Conservation (phyloP, 1,139 yeast species). For the Yamadazyma buinensis region DNA sequence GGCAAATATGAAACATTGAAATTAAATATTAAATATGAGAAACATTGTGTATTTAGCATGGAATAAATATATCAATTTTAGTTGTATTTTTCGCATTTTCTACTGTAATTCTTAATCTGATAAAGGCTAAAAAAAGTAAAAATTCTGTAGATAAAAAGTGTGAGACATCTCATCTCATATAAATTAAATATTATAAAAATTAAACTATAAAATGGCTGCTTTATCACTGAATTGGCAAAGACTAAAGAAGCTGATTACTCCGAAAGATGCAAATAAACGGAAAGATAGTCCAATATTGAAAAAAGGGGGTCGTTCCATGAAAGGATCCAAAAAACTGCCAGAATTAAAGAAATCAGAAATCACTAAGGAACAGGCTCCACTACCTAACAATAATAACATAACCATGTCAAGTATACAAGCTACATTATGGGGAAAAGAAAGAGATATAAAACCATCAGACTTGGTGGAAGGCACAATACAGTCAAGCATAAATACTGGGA, state of each 20-base stretch:
- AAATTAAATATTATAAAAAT: background rate
- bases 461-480: conserved; percentile 7
- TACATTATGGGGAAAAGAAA: conserved; percentile 29
- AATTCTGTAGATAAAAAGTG: too few species aligned
- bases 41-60: too few species aligned
- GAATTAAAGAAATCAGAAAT: background rate
- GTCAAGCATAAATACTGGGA: conserved; percentile 4
- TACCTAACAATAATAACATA: background rate
- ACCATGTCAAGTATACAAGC: conserved; percentile 19
- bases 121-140: too few species aligned
- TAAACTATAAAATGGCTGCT: conserved; percentile 11
- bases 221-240: conserved; percentile 37
- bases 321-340: background rate
- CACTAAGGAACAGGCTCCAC: too few species aligned
- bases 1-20: conserved; percentile 9
- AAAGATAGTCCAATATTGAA: conserved; percentile 1
- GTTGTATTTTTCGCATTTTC: too few species aligned
- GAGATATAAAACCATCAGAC: conserved; percentile 17
- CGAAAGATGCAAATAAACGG: conserved; percentile 7
- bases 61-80: too few species aligned
- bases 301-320: background rate
- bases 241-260: conserved; percentile 22
- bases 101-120: too few species aligned
- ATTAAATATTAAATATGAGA: too few species aligned
- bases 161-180: conserved; percentile 5